Percentiles rank a stretch among this genome's conserved stretches.
Conservation (phyloP, 371 early-diverging fungal species). For the Rhizomucor pusillus region DNA sequence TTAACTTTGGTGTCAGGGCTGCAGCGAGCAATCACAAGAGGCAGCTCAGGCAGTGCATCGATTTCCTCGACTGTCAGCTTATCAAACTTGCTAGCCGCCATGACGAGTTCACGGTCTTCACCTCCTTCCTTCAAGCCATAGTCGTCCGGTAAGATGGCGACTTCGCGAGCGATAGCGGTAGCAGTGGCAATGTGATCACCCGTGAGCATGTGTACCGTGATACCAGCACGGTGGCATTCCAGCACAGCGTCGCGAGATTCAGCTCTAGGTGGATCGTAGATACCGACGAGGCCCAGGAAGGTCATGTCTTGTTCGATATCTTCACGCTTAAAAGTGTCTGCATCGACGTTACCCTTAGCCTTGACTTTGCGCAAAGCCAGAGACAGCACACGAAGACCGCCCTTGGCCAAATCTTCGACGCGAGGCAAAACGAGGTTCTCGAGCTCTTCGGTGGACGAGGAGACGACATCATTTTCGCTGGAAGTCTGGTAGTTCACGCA, state of each 20-base stretch:
- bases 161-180: constrained; percentile 88
- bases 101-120: constrained; percentile 50
- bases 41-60: constrained; percentile 76
- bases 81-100: constrained; percentile 87
- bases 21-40: constrained; percentile 92
- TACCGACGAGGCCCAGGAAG: constrained; percentile 91
- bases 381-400: constrained; percentile 71
- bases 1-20: constrained; percentile 96
- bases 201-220: constrained; percentile 94
- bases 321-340: constrained; percentile 58
- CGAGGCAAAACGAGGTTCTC: constrained; percentile 46
- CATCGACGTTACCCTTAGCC: constrained; percentile 33
- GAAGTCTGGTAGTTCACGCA: constrained; percentile 54
- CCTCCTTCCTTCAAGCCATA: constrained; percentile 26
- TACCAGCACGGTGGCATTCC: constrained; percentile 88
- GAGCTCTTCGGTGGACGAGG: constrained; percentile 45
- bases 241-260: constrained; percentile 77
- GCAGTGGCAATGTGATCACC: constrained; percentile 95
- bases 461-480: constrained; percentile 29
- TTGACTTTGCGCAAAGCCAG: constrained; percentile 50
- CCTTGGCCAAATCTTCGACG: constrained; percentile 56
- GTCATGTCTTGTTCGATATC: constrained; percentile 70
- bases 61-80: constrained; percentile 76
- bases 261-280: constrained; percentile 90
- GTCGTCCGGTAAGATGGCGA: constrained; percentile 75